A percentile compares a stretch with the other conserved stretches of the same genome.
Conservation (phyloP, 1,139 yeast genomes). For the Suhomyces bribrorum region DNA sequence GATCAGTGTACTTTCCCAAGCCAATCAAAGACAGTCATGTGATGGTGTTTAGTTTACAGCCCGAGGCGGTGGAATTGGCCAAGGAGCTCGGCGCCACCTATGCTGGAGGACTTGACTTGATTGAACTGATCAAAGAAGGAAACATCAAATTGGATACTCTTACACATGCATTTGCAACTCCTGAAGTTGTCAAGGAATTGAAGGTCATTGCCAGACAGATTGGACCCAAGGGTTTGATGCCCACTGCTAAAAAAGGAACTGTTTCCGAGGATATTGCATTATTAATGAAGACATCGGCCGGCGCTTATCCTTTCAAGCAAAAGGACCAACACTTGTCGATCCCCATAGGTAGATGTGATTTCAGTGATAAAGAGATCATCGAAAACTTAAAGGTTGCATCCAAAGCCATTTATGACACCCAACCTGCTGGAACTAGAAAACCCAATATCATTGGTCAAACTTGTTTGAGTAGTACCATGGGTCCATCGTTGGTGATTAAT, state of each 20-base stretch:
- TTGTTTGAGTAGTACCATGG: slow-evolving; percentile 67
- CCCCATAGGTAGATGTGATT: slow-evolving; percentile 77
- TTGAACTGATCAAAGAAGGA: slow-evolving; percentile 63
- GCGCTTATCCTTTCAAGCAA: slow-evolving; percentile 75
- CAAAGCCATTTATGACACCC: slow-evolving; percentile 60
- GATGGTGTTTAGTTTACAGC: slow-evolving; percentile 66
- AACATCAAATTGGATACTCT: slow-evolving; percentile 53
- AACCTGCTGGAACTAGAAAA: slow-evolving; percentile 60
- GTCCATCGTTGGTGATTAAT: slow-evolving; percentile 80
- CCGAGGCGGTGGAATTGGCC: slow-evolving; percentile 55
- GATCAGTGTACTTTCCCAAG: slow-evolving; percentile 75
- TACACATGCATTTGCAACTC: slow-evolving; percentile 83
- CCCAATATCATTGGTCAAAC: slow-evolving; percentile 75
- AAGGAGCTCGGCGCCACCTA: slow-evolving; percentile 54
- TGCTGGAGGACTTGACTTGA: slow-evolving; percentile 74
- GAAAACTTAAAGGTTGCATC: slow-evolving; percentile 73
- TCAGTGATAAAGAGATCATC: slow-evolving; percentile 74
- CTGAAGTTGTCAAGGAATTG: slow-evolving; percentile 68
- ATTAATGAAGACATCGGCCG: slow-evolving; percentile 57
- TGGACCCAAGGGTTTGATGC: slow-evolving; percentile 92
- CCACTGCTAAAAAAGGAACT: slow-evolving; percentile 82
- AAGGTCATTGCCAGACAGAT: slow-evolving; percentile 69
- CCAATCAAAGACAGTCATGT: slow-evolving; percentile 67
- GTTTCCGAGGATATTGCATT: slow-evolving; percentile 66
- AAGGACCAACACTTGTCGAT: slow-evolving; percentile 59